Evolutionary conservation across 164 flowering plant species (phyloP).

Genomic region (Santalum album): DNA sequence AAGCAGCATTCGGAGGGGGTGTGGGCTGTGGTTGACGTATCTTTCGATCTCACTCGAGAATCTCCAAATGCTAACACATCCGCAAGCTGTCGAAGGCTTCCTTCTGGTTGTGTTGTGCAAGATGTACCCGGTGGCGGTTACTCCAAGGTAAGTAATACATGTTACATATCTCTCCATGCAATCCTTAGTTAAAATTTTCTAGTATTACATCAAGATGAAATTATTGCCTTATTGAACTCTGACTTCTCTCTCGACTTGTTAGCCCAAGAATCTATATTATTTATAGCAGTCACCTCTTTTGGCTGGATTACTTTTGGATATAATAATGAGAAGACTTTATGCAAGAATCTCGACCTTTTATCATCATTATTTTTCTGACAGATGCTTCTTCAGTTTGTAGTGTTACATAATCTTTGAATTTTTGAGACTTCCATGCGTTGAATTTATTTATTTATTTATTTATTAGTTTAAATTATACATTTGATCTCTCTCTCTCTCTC

Average conservation of each 20-base stretch:
- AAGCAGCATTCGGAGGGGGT: constrained; percentile 61
- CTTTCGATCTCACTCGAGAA: constrained; percentile 37
- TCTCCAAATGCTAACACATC: constrained; percentile 17
- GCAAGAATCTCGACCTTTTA: constrained; percentile 12
- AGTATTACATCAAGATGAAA: no score
- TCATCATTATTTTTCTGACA: constrained; percentile 8
- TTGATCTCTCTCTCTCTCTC: no score
- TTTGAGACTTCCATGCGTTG: no score
- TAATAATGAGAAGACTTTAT: constrained; percentile 2
- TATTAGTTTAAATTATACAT: no score
- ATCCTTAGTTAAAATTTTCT: no score
- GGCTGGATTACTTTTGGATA: neutral
- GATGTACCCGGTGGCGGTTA: constrained; percentile 71
- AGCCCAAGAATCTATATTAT: no score
- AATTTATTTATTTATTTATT: no score
- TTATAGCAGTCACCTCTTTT: neutral
- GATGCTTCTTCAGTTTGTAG: constrained; percentile 11
- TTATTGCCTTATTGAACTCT: no score
- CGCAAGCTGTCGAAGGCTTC: constrained; percentile 50
- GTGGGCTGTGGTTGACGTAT: constrained; percentile 86
- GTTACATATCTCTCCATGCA: no score
- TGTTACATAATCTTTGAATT: constrained; percentile 4
- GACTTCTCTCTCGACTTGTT: no score
- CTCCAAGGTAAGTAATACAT: constrained; percentile 45
- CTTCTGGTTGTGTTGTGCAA: constrained; percentile 80